Evolutionary conservation across 2,329 filamentous ascomycete species (phyloP).

Genomic region (Verticillium nonalfalfae): DNA sequence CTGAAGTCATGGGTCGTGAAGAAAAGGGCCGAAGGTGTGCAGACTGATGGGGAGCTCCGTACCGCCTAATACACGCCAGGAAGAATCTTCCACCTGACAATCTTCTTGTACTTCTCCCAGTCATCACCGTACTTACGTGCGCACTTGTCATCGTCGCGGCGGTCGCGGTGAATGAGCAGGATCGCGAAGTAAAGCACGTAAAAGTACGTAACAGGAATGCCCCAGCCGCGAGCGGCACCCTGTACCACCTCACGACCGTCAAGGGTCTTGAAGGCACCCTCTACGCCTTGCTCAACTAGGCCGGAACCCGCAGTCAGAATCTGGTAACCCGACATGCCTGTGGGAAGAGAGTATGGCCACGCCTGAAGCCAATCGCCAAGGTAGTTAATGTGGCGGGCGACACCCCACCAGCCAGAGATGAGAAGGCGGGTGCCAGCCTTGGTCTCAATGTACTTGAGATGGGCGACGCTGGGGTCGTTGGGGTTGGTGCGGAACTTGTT

Average conservation of each 20-base stretch:
- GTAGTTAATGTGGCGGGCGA: conserved; percentile 91
- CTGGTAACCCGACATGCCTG: conserved; percentile 74
- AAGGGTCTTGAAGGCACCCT: conserved; percentile 48
- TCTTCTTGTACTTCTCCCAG: conserved; percentile 82
- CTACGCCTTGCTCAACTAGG: conserved; percentile 36
- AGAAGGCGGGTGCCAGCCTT: conserved; percentile 74
- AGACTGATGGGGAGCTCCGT: not conserved
- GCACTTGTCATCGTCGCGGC: conserved; percentile 88
- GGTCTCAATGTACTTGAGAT: conserved; percentile 83
- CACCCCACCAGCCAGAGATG: conserved; percentile 88
- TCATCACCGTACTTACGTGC: conserved; percentile 84
- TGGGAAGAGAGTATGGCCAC: conserved; percentile 86
- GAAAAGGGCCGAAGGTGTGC: not conserved
- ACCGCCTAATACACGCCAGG: conserved; percentile 69
- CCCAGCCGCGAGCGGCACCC: conserved; percentile 72
- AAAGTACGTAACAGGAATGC: conserved; percentile 87
- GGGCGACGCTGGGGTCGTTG: conserved; percentile 67
- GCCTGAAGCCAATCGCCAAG: conserved; percentile 91
- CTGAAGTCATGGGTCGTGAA: not conserved
- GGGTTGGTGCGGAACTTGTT: conserved; percentile 89
- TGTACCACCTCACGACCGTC: conserved; percentile 62
- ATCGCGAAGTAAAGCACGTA: conserved; percentile 90
- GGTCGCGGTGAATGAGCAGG: conserved; percentile 78
- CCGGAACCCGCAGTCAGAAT: conserved; percentile 52
- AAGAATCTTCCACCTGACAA: conserved; percentile 75